Base-by-base conservation (phyloP, 495 filamentous ascomycete genomes). In the Podospora pseudocomata region DNA sequence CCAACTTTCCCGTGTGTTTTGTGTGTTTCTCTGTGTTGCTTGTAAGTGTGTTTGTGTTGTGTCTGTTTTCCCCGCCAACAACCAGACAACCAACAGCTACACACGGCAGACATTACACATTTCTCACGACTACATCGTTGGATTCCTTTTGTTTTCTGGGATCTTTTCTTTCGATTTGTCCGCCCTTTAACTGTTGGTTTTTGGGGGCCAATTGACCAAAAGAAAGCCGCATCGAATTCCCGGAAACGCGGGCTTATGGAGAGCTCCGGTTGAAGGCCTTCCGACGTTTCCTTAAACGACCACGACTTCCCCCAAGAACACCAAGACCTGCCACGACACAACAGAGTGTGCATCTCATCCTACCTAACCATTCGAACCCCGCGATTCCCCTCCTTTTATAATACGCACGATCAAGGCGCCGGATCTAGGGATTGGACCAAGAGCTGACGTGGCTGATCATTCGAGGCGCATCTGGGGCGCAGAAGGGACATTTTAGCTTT, bases 381-480 rank as follows among this genome's bases (percentile, higher is more conserved):
- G 61, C 61, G 30, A 44, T 63, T 49, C 39, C 9, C 39, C 39
- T 49, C 39, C 39, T 49, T 49, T 49, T 49, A 11, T 49, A 11
- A 49, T 49, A 49, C 39, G 39, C 39, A 49, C 39, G 39, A 49
- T 11, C 39, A 49, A 49, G 13, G 39, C 13, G 39, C 39, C 39
- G 39, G 39, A 49, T 16, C 7, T 49, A 49, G 39, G 39, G 39
- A 49, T 49, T 49, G 39, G 13, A 49, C 9, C 9, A 49, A 49
- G 39, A 11, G 39, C 39, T 49, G 39, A 32, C 28, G n/a, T 13
- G 30, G 34, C 61, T 63, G 61, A 63, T 34, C 18, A 63, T 23
- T 61, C 30, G 16, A 30, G 61, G 34, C 61, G 61, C 32, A 32
- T 28, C 61, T 63, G 61, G n/a, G 30, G 61, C 61, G 61, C 61